Base-by-base conservation (phyloP, 768 basidiomycete species). In the Boletus subparvulus region DNA sequence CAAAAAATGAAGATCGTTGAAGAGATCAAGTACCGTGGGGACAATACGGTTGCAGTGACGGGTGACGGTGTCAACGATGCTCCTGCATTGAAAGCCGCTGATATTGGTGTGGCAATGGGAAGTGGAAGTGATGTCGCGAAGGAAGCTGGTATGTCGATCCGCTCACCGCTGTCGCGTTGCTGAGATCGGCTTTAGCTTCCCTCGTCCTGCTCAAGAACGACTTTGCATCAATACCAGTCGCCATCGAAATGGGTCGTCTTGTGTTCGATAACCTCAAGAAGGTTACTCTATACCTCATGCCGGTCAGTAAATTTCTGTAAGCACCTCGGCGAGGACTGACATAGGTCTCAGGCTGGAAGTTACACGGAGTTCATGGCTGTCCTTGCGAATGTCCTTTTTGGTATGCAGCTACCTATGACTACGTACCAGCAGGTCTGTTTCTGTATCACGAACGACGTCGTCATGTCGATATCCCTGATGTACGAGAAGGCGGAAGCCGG, bases 361-460 rank as follows among this genome's bases (percentile, higher is more conserved):
- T 86, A 83, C 69, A 75, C 82, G 6, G 83, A 86, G 61, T 78
- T 84, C 59, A 78, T 83, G 74, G 75, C 82, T 3, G 81, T 87
- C 54, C 65, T 85, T 10, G 53, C 79, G 35, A 84, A 83, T 58
- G 80, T 83, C n/a, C 72, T 84, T 58, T 64, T 83, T 24, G 85
- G 85, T 47, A 80, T 86, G 65, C 85, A 83, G 26, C 70, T 83
- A n/a, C 74, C 81, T 12, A 75, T 86, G 45, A 78, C 75, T 49
- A 77, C 80, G 0, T 80, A 78, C 58, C 73, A 83, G 13, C 83
- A 85, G 63, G 75, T 79, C 60, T 75, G 82, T 66, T 81, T 82
- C 67, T 83, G 78, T 50, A 79, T 81, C 43, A 73, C 73, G 8
- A 82, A 80, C 28, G 82, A 83, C 42, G 77, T 82, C 42, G 68